Evolutionary conservation across 208 protist species (phyloP).

Genomic region (Lotmaria passim): DNA sequence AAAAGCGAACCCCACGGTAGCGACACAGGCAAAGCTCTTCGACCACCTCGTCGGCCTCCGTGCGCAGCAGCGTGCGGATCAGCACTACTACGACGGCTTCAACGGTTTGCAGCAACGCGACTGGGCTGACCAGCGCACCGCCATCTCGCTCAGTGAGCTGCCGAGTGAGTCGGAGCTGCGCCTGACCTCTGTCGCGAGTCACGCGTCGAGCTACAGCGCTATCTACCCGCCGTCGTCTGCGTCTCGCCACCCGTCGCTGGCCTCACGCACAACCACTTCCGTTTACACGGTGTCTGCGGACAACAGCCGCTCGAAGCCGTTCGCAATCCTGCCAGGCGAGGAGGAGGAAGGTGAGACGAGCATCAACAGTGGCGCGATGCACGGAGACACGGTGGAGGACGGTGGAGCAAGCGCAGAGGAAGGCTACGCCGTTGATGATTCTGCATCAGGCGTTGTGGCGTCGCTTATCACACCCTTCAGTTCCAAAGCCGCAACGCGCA

Average conservation of each 20-base stretch:
- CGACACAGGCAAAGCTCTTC: constrained; percentile 6
- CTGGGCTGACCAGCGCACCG: constrained; percentile 29
- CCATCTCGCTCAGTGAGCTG: constrained; percentile 33
- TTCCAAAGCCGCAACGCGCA: neutral
- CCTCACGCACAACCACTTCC: neutral
- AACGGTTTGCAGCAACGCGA: constrained; percentile 3
- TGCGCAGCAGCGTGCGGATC: neutral
- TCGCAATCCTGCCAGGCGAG: neutral
- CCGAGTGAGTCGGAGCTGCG: constrained; percentile 29
- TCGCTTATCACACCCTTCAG: neutral
- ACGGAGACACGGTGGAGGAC: too few relatives aligned
- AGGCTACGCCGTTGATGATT: too few relatives aligned
- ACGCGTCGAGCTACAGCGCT: neutral
- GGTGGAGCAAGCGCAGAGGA: neutral
- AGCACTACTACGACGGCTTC: constrained; percentile 28
- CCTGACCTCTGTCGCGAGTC: constrained; percentile 13
- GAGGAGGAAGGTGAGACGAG: too few relatives aligned
- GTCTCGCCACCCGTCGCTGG: neutral
- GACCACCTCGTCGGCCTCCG: constrained; percentile 9
- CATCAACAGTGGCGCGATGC: neutral
- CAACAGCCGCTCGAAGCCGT: constrained; percentile 14
- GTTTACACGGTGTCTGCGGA: constrained; percentile 1
- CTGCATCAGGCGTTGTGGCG: neutral
- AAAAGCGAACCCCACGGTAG: neutral
- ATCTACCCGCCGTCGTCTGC: constrained; percentile 3